Percentiles rank a stretch among this genome's conserved stretches.
Evolutionary conservation across 805 yeast species (phyloP).

Genomic region (Lipomyces lipofer): DNA sequence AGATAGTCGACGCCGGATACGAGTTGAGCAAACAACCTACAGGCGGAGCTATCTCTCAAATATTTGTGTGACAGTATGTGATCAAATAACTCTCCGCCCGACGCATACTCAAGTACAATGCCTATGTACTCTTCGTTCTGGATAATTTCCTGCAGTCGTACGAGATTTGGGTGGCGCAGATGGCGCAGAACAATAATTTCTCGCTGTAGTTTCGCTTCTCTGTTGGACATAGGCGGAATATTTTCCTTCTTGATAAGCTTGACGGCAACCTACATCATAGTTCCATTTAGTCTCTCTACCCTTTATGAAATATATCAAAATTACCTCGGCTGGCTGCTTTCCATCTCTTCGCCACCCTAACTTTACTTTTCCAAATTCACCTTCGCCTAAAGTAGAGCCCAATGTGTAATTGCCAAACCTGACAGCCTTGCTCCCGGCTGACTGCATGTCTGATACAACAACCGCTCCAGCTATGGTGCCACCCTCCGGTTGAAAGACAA

Average conservation of each 20-base stretch:
- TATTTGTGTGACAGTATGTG: conserved; percentile 83
- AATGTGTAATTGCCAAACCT: conserved; percentile 86
- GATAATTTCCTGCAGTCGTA: conserved; percentile 84
- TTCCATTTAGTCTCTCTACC: too few relatives aligned
- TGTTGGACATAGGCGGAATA: conserved; percentile 80
- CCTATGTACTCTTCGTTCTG: conserved; percentile 95
- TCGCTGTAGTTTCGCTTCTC: conserved; percentile 85
- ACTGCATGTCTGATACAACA: conserved; percentile 23
- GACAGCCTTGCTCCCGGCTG: conserved; percentile 24
- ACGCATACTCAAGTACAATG: conserved; percentile 92
- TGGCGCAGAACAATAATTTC: conserved; percentile 89
- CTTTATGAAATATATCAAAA: background rate
- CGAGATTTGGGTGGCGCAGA: conserved; percentile 87
- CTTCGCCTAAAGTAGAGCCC: conserved; percentile 95
- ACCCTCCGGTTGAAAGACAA: too few relatives aligned
- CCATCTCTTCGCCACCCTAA: conserved; percentile 93
- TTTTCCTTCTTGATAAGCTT: conserved; percentile 86
- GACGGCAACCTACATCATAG: conserved; percentile 92
- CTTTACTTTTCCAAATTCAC: conserved; percentile 97
- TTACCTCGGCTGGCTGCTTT: conserved; percentile 45
- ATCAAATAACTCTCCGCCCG: conserved; percentile 96
- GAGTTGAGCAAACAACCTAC: conserved; percentile 85
- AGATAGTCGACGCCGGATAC: conserved; percentile 90
- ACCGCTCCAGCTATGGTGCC: too few relatives aligned
- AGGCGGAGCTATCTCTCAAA: conserved; percentile 83